Evolutionary conservation across 768 basidiomycete species (phyloP).

Genomic region (Cytidiella melzeri): DNA sequence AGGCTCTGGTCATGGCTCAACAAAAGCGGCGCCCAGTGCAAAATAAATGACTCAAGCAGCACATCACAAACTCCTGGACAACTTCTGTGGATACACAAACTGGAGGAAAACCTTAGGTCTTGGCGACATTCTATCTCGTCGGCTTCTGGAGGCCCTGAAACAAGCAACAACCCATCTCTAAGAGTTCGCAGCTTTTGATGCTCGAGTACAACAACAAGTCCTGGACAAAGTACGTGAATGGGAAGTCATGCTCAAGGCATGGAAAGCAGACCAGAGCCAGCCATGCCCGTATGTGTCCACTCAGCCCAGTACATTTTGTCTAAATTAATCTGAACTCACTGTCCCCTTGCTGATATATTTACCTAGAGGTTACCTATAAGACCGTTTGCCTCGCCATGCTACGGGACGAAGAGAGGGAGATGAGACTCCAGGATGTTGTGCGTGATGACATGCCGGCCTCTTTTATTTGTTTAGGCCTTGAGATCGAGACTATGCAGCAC

Average conservation of each 20-base stretch:
- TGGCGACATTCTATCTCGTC: neutral
- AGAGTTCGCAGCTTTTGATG: neutral
- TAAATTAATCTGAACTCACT: no score
- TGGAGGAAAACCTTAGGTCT: conserved; percentile 5
- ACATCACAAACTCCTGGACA: conserved; percentile 14
- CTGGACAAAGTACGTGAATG: neutral
- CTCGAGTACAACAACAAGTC: neutral
- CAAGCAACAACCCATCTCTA: neutral
- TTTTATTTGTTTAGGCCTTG: neutral
- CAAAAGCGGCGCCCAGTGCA: conserved; percentile 10
- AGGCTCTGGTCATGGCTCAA: conserved; percentile 17
- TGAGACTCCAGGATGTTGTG: no score
- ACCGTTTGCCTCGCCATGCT: no score
- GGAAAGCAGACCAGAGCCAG: neutral
- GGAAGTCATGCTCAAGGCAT: neutral
- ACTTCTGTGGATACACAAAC: conserved; percentile 12
- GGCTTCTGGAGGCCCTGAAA: neutral
- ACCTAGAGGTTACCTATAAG: no score
- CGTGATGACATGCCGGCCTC: no score
- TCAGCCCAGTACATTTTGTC: no score
- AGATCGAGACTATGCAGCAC: neutral
- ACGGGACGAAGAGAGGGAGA: no score
- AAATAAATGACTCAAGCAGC: conserved; percentile 16
- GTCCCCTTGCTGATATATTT: no score
- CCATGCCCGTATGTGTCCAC: no score